Evolutionary conservation across 1,139 yeast species (phyloP).

Genomic region (Magnusiomyces sp.): DNA sequence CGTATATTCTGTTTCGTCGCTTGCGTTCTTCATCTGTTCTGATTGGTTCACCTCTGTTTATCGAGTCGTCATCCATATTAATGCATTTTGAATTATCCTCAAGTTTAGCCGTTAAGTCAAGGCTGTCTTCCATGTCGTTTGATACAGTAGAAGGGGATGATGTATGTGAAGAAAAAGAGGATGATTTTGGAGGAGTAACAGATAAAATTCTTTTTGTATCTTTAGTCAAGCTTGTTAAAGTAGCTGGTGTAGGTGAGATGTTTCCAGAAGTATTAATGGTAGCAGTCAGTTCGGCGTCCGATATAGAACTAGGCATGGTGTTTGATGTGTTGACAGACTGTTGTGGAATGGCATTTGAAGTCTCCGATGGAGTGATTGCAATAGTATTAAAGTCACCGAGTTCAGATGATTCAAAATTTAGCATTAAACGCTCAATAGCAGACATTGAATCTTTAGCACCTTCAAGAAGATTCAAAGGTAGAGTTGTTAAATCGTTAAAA

Average conservation of each 20-base stretch:
- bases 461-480: background rate
- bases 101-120: background rate
- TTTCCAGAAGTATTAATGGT: too few relatives aligned
- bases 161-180: background rate
- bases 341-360: background rate
- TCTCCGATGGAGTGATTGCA: background rate
- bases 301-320: background rate
- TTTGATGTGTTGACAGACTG: background rate
- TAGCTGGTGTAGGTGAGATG: background rate
- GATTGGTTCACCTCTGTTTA: background rate
- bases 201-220: too few relatives aligned
- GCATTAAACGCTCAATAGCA: background rate
- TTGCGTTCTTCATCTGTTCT: constrained; percentile 12
- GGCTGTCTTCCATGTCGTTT: background rate
- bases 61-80: background rate
- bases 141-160: background rate
- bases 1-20: constrained; percentile 13
- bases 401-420: background rate
- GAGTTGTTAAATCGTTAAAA: background rate
- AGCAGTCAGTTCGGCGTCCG: background rate
- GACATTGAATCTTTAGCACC: background rate
- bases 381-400: background rate
- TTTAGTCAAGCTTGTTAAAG: background rate
- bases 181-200: background rate
- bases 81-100: background rate